A percentile compares a stretch with the other conserved stretches of the same genome.
Evolutionary conservation across 1,139 yeast species (phyloP).

Genomic region (Hansenula lynferdii): DNA sequence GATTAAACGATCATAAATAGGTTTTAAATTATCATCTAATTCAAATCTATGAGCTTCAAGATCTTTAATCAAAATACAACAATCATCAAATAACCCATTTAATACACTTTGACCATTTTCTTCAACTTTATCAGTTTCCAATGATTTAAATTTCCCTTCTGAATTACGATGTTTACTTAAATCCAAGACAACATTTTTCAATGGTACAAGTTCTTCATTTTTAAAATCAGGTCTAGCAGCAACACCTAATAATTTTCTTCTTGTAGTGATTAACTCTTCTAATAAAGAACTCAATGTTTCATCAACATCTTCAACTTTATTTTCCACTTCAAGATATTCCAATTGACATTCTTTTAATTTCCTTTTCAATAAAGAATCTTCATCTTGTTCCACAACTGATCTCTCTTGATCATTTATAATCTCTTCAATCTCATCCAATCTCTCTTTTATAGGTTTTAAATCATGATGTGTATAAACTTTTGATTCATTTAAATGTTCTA

Average conservation of each 20-base stretch:
- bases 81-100: constrained; percentile 76
- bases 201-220: constrained; percentile 27
- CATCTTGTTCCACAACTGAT: constrained; percentile 38
- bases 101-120: constrained; percentile 56
- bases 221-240: constrained; percentile 37
- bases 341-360: constrained; percentile 55
- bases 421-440: constrained; percentile 61
- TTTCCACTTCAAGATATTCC: constrained; percentile 48
- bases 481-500: constrained; percentile 77
- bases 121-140: constrained; percentile 29
- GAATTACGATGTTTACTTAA: constrained; percentile 39
- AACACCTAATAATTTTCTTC: constrained; percentile 47
- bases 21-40: constrained; percentile 44
- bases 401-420: constrained; percentile 32
- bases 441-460: constrained; percentile 63
- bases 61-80: constrained; percentile 70
- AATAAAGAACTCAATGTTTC: constrained; percentile 45
- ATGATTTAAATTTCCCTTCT: constrained; percentile 39
- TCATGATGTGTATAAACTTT: constrained; percentile 82
- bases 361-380: constrained; percentile 49
- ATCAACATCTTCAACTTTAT: constrained; percentile 53
- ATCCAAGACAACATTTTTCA: constrained; percentile 34
- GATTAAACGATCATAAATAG: constrained; percentile 49
- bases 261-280: constrained; percentile 47
- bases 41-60: constrained; percentile 49